A percentile compares a stretch with the other conserved stretches of the same genome.
These are phyloP conservation scores for Alternaria gansuensis DNA, from an alignment of 2,329 filamentous ascomycete genomes.

Conservation along the genomic window DNA sequence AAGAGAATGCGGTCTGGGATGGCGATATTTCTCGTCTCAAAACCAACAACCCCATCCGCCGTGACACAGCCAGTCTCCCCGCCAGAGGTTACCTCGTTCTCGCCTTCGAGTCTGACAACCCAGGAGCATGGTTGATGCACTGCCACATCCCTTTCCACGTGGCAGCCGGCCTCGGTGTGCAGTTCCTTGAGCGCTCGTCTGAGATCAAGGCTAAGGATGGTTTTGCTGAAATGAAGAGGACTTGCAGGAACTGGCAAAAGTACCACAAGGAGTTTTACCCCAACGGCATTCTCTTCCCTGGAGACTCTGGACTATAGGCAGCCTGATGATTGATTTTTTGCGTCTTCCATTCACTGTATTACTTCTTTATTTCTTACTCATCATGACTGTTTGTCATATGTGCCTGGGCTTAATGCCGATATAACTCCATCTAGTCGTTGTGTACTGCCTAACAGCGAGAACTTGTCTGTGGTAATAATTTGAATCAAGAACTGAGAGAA, in stretches of 20 bases:
- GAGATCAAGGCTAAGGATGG: constrained; percentile 38
- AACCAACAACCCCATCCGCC: constrained; percentile 47
- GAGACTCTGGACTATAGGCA: constrained; percentile 25
- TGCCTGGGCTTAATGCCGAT: neutral
- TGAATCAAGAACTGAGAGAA: neutral
- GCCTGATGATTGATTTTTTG: neutral
- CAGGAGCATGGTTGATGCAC: constrained; percentile 53
- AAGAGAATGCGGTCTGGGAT: constrained; percentile 37
- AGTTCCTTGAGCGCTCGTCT: constrained; percentile 60
- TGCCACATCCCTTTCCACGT: constrained; percentile 53
- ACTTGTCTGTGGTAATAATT: neutral
- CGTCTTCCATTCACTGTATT: neutral
- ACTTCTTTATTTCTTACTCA: neutral
- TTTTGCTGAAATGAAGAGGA: constrained; percentile 34
- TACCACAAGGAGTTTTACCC: constrained; percentile 16
- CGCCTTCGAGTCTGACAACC: constrained; percentile 51
- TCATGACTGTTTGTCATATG: neutral
- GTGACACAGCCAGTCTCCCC: constrained; percentile 50
- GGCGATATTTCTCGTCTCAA: constrained; percentile 45
- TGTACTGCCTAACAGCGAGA: neutral
- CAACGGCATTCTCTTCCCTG: constrained; percentile 27
- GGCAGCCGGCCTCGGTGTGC: constrained; percentile 57
- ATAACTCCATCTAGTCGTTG: neutral
- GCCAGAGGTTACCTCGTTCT: constrained; percentile 47
- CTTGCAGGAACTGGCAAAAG: constrained; percentile 40